Conservation (phyloP, 129 eudicot genomes). For the Flaveria robusta region DNA sequence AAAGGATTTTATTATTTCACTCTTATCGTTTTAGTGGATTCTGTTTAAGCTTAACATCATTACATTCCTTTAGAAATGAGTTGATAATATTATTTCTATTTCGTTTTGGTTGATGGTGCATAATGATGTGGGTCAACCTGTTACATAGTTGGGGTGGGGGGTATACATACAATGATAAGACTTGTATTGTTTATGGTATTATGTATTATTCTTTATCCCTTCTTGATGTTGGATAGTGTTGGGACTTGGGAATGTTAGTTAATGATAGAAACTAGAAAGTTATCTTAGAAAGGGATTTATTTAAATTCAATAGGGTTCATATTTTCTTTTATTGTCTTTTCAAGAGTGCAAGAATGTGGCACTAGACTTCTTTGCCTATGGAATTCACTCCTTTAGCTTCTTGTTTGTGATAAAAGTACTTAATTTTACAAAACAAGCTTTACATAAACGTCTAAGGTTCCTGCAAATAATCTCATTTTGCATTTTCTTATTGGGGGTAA, state of each 20-base stretch:
- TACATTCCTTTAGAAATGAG: conserved; percentile 1
- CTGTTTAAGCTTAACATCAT: neutral
- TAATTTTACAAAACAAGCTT: conserved; percentile 7
- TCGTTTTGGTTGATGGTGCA: conserved; percentile 13
- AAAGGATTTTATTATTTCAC: neutral
- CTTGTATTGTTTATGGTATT: conserved; percentile 1
- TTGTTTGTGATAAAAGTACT: neutral
- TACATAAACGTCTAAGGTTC: neutral
- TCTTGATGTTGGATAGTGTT: neutral
- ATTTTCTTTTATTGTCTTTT: neutral
- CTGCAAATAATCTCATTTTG: conserved; percentile 11
- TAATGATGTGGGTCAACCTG: conserved; percentile 14
- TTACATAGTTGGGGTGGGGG: conserved; percentile 12
- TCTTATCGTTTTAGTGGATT: neutral
- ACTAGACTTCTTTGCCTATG: neutral
- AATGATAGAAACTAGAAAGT: conserved; percentile 4
- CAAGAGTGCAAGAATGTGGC: conserved; percentile 10
- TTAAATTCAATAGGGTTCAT: neutral
- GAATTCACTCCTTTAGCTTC: conserved; percentile 13
- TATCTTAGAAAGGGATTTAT: neutral
- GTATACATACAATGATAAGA: conserved; percentile 2
- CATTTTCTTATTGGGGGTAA: conserved; percentile 7
- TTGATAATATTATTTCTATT: conserved; percentile 13
- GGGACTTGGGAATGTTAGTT: neutral
- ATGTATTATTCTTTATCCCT: neutral